Base-by-base conservation (phyloP, 768 basidiomycete genomes). In the Xanthoconium purpureum region DNA sequence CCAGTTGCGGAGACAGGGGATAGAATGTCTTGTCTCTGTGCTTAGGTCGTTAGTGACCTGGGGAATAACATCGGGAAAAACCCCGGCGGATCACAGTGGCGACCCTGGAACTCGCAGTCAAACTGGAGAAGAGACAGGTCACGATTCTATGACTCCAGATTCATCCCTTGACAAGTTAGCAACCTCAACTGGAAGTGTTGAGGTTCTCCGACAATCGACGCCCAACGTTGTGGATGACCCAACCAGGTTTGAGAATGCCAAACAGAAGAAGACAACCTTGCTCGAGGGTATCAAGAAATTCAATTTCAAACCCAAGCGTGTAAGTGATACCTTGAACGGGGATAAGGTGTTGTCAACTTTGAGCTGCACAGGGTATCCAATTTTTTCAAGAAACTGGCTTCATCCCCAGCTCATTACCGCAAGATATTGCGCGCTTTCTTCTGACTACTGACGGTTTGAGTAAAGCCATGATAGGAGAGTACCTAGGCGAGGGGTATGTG, bases 231-330 rank as follows among this genome's bases (percentile, higher is more conserved):
- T 75, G n/a, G 97, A 98, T 66, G 96, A 98, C 69, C 96, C 96
- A 2, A 87, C 80, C 18, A 82, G 83, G 65, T 98, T 99, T 60
- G 96, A 98, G 76, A 94, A 83, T 57, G 97, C 94, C 12, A 98
- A 97, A 71, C 91, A 94, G 74, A 89, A 91, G 74, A 99, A 99
- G 75, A 98, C 92, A 35, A 95, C 89, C 0, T 72, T 98, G 30
- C 74, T 94, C 38, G 96, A 98, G 69, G 97, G 97, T 29, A 90
- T 98, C 73, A 94, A 89, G 72, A 94, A 93, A 73, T 99, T 99
- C 74, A 98, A 98, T 70, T 94, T 88, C 78, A 98, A 97, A 74
- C 95, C 96, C n/a, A 98, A 98, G 74, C 83, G 87, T 63, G 94
- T 95, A 66, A 45, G 87, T 73, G 36, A 38, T 37, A 8, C 29